Percentiles rank a stretch among this genome's conserved stretches.
Conservation (phyloP, 257 asterid species). For the Solanum bukasovii region DNA sequence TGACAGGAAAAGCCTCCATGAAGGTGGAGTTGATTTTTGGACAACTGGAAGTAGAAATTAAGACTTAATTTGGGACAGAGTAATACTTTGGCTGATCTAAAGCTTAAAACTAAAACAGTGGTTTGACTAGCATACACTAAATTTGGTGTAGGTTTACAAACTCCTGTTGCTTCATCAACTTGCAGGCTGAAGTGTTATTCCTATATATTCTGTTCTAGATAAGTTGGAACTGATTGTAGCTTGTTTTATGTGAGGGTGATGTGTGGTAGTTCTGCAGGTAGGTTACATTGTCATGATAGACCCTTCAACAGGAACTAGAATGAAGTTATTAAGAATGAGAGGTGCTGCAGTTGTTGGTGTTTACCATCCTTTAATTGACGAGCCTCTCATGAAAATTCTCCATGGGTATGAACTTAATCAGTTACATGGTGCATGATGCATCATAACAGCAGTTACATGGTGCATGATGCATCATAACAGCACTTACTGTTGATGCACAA, state of each 20-base stretch:
- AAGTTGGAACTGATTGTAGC: background rate
- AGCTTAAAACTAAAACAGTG: background rate
- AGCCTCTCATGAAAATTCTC: constrained; percentile 52
- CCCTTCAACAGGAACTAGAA: constrained; percentile 50
- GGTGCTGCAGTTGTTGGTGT: constrained; percentile 83
- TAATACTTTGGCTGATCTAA: background rate
- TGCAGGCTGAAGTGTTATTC: background rate
- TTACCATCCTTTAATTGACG: constrained; percentile 83
- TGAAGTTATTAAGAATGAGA: constrained; percentile 59
- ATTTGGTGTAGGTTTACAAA: background rate
- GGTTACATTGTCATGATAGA: constrained; percentile 91
- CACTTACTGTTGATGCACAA: background rate
- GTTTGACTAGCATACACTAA: background rate
- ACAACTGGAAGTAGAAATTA: background rate
- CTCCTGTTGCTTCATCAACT: background rate
- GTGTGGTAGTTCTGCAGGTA: constrained; percentile 43
- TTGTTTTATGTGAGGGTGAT: background rate
- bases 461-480: background rate
- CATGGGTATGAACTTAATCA: constrained; percentile 42
- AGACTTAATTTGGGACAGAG: background rate
- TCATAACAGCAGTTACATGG: background rate
- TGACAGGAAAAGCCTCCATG: background rate
- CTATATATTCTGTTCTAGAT: background rate
- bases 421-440: background rate
- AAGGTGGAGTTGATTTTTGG: background rate